phyloP scores from a whole-genome alignment of 2,329 filamentous ascomycete species.

The Ceratocystis smalleyi region DNA sequence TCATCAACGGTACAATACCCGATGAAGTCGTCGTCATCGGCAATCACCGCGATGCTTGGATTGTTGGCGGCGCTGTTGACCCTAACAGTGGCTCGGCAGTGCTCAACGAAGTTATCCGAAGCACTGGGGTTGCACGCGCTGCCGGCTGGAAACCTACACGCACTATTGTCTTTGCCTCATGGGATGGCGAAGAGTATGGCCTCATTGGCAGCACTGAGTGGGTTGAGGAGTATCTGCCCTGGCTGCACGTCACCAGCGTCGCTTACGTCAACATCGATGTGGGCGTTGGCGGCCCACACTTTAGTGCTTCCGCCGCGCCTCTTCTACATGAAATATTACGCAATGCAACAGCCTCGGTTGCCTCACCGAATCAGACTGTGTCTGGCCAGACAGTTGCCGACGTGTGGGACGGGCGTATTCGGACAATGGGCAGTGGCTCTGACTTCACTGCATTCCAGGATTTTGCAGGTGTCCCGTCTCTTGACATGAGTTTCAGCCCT shows the following conservation, averaged over 20 bases:
- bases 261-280: conserved; percentile 82
- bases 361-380: conserved; percentile 63
- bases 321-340: conserved; percentile 59
- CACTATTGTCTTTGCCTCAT: conserved; percentile 78
- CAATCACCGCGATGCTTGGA: conserved; percentile 88
- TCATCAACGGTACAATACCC: conserved; percentile 72
- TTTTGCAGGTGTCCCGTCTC: conserved; percentile 48
- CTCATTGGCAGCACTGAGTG: conserved; percentile 79
- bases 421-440: conserved; percentile 55
- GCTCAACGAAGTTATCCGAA: conserved; percentile 62
- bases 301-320: conserved; percentile 53
- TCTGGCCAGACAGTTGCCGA: conserved; percentile 54
- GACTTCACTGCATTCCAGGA: conserved; percentile 66
- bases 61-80: conserved; percentile 68
- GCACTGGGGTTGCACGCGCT: conserved; percentile 55
- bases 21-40: conserved; percentile 80
- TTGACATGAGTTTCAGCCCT: conserved; percentile 43
- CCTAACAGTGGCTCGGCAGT: conserved; percentile 71
- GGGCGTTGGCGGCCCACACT: conserved; percentile 49
- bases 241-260: conserved; percentile 57
- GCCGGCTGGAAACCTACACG: conserved; percentile 49
- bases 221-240: conserved; percentile 79
- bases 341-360: conserved; percentile 47
- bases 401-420: conserved; percentile 45
- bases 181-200: conserved; percentile 75